These are phyloP conservation scores for Lumnitzera racemosa DNA, from an alignment of 345 rosid genomes.

Conservation along the genomic window DNA sequence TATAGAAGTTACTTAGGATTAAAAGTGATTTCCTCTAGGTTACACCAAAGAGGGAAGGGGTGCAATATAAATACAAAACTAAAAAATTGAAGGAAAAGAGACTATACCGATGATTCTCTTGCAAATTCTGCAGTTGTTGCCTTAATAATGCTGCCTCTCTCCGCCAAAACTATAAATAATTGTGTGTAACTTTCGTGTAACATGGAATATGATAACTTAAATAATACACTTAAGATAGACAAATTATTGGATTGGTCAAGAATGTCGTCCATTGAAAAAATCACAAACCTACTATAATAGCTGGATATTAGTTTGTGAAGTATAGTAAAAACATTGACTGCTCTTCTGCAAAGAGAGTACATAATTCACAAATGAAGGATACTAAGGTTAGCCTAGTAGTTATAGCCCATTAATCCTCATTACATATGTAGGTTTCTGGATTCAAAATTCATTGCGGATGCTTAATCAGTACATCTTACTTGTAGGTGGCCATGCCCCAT, in stretches of 20 bases:
- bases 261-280: not conserved
- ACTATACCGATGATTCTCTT: constrained; percentile 70
- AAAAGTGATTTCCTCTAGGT: no score
- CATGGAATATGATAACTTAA: not conserved
- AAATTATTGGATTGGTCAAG: not conserved
- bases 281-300: not conserved
- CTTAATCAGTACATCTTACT: no score
- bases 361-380: no score
- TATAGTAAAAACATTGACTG: no score
- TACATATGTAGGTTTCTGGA: no score
- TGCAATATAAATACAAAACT: not conserved
- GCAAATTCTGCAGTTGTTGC: constrained; percentile 63
- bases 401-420: no score
- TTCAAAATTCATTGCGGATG: no score
- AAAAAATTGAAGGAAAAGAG: constrained; percentile 3
- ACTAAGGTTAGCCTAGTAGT: no score
- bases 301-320: no score
- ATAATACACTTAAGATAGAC: not conserved
- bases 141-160: constrained; percentile 65
- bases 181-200: constrained; percentile 9
- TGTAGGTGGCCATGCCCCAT: no score
- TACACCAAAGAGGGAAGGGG: not conserved
- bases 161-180: constrained; percentile 65
- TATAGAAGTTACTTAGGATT: no score
- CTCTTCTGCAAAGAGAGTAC: no score